phyloP scores from a whole-genome alignment of 129 eudicot genomes.

The Smallanthus sonchifolius region DNA sequence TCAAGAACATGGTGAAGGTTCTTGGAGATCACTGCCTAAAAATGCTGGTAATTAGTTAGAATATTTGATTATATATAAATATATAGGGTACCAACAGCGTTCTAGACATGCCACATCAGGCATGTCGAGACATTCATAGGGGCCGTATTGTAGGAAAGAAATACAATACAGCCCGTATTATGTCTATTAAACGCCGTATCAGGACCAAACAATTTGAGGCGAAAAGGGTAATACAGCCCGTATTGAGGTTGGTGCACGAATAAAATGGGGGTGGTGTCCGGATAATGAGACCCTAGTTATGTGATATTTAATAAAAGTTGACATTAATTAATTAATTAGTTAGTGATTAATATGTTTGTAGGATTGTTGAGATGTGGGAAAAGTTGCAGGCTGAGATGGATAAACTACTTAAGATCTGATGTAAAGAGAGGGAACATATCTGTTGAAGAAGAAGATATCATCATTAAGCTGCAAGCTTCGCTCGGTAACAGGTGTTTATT shows the following conservation, averaged over 20 bases:
- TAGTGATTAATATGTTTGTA: not conserved
- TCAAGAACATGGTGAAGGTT: conserved; percentile 75
- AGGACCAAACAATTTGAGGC: too few species aligned
- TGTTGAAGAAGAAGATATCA: conserved; percentile 52
- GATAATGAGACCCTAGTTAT: too few species aligned
- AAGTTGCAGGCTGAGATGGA: conserved; percentile 85
- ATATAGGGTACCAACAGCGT: too few species aligned
- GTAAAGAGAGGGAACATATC: conserved; percentile 82
- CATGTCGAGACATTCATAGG: too few species aligned
- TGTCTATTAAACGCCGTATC: too few species aligned
- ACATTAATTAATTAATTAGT: not conserved
- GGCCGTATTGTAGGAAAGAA: too few species aligned
- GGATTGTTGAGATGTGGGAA: conserved; percentile 85
- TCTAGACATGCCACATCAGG: too few species aligned
- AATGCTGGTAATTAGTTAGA: conserved; percentile 57
- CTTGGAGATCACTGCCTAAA: conserved; percentile 85
- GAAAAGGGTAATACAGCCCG: too few species aligned
- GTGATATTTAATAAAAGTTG: too few species aligned
- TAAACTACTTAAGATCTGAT: conserved; percentile 69
- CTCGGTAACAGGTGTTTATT: conserved; percentile 56
- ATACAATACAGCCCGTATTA: too few species aligned
- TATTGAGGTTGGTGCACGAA: too few species aligned
- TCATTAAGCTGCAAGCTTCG: conserved; percentile 58
- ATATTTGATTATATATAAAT: not conserved
- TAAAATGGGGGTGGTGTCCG: too few species aligned